Percentiles rank a stretch among this genome's conserved stretches.
phyloP scores from a whole-genome alignment of 2,329 filamentous ascomycete genomes.

The Corynespora cassiicola region DNA sequence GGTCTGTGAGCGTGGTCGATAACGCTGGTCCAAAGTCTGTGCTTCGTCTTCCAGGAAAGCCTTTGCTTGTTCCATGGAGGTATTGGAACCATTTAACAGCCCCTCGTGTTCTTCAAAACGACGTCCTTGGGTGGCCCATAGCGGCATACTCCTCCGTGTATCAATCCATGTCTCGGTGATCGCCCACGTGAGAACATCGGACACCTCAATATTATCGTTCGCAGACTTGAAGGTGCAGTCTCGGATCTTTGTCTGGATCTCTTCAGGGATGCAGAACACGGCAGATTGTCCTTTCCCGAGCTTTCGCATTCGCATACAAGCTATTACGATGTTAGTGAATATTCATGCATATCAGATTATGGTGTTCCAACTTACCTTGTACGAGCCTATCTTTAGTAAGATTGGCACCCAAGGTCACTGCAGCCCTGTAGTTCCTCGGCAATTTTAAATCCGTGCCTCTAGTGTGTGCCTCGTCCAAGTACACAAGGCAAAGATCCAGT shows the following conservation, averaged over 20 bases:
- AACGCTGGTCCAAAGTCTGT: conserved; percentile 59
- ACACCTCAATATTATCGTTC: conserved; percentile 49
- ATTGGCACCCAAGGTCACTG: conserved; percentile 69
- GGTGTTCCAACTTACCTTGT: conserved; percentile 60
- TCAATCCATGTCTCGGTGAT: conserved; percentile 65
- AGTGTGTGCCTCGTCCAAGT: conserved; percentile 74
- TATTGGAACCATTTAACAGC: conserved; percentile 36
- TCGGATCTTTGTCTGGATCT: conserved; percentile 64
- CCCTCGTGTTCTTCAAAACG: conserved; percentile 54
- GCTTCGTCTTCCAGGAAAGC: conserved; percentile 64
- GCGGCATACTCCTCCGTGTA: conserved; percentile 56
- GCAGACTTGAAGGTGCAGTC: conserved; percentile 15
- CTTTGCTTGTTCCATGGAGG: conserved; percentile 38
- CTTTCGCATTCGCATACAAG: conserved; percentile 71
- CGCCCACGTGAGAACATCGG: conserved; percentile 66
- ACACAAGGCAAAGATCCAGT: conserved; percentile 67
- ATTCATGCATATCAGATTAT: not conserved
- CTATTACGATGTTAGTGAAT: conserved; percentile 42
- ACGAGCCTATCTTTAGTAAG: conserved; percentile 73
- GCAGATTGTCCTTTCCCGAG: conserved; percentile 72
- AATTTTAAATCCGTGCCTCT: conserved; percentile 72
- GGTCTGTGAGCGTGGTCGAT: conserved; percentile 46
- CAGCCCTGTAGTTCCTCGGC: conserved; percentile 65
- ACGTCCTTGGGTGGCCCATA: conserved; percentile 68
- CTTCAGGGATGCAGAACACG: conserved; percentile 64